Evolutionary conservation across 306 rosid genomes (phyloP).

Genomic region (Citrullus mucosospermus): DNA sequence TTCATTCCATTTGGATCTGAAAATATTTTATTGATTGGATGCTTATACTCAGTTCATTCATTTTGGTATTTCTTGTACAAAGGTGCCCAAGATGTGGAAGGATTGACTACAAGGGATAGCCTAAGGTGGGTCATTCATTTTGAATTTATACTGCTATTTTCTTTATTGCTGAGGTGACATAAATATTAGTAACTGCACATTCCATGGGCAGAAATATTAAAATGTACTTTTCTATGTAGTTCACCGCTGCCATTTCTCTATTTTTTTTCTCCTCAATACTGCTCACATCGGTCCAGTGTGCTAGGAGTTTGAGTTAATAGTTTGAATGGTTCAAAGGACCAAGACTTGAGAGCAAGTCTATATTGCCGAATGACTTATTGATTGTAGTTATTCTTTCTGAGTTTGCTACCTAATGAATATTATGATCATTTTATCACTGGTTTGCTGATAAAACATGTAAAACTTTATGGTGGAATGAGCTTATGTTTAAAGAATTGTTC

Average conservation of each 20-base stretch:
- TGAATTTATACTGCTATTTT: not conserved
- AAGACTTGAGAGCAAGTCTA: not conserved
- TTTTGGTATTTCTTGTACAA: slow-evolving; percentile 3
- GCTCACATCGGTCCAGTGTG: not conserved
- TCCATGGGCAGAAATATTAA: not conserved
- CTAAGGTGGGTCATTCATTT: slow-evolving; percentile 35
- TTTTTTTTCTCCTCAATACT: not conserved
- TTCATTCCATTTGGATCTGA: not conserved
- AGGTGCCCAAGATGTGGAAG: slow-evolving; percentile 46
- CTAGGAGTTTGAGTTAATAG: not conserved
- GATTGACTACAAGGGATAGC: slow-evolving; percentile 22
- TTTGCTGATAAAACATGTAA: not conserved
- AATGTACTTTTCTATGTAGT: not conserved
- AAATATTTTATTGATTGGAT: slow-evolving; percentile 1
- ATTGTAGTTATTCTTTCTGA: not conserved
- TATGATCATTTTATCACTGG: not conserved
- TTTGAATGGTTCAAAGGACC: not conserved
- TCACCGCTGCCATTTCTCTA: not conserved
- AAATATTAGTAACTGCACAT: not conserved
- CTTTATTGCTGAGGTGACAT: not conserved
- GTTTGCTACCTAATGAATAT: not conserved
- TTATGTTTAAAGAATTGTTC: not conserved
- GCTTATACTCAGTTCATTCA: not conserved
- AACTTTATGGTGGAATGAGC: not conserved
- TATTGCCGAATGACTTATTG: not conserved